Evolutionary conservation across 306 rosid genomes (phyloP).

Genomic region (Pterocarpus macrocarpus): DNA sequence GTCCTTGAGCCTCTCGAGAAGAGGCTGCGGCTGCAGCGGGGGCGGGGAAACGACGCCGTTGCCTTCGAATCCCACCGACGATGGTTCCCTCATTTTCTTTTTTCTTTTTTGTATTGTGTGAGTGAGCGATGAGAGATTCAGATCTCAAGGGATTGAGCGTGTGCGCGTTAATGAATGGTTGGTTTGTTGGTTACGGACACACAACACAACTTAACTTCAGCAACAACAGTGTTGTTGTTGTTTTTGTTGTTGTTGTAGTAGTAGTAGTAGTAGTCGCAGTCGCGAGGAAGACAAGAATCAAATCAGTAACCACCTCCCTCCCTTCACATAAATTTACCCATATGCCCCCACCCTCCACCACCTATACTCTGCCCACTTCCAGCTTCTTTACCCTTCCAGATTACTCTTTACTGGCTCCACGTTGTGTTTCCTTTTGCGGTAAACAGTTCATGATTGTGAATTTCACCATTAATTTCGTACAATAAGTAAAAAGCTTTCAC

Average conservation of each 20-base stretch:
- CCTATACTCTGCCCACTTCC: background rate
- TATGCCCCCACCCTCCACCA: constrained; percentile 30
- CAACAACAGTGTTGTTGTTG: no score
- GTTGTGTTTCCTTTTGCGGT: background rate
- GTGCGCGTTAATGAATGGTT: constrained; percentile 35
- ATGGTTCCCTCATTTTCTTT: constrained; percentile 57
- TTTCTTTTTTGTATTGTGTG: background rate
- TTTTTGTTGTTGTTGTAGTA: no score
- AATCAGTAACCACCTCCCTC: constrained; percentile 53
- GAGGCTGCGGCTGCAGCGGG: constrained; percentile 71
- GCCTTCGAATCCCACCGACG: constrained; percentile 57
- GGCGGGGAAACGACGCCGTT: constrained; percentile 53
- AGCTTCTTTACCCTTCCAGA: background rate
- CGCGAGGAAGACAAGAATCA: constrained; percentile 64
- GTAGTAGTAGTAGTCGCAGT: background rate
- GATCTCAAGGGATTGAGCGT: constrained; percentile 26
- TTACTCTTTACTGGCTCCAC: background rate
- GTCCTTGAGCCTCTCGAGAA: constrained; percentile 93
- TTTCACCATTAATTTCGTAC: background rate
- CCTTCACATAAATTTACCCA: constrained; percentile 35
- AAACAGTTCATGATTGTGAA: background rate
- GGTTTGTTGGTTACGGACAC: constrained; percentile 43
- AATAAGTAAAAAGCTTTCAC: no score
- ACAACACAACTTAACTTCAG: background rate
- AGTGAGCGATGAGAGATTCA: constrained; percentile 5